Evolutionary conservation across 768 basidiomycete genomes (phyloP).

Genomic region (Boletus rex-veris): DNA sequence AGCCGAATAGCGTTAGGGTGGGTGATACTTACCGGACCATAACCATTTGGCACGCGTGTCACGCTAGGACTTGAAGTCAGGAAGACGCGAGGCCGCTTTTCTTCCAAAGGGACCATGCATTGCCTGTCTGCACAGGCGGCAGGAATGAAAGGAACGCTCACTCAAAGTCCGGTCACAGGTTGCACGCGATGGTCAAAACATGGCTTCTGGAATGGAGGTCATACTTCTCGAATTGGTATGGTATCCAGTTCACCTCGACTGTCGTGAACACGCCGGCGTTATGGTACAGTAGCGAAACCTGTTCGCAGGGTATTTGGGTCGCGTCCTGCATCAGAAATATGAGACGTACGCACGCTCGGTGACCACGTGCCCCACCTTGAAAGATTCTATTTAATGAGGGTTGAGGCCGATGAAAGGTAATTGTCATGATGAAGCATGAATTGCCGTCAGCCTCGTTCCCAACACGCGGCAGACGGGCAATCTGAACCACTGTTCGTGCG

Average conservation of each 20-base stretch:
- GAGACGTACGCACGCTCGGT: constrained; percentile 5
- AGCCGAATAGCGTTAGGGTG: constrained; percentile 26
- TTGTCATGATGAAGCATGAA: constrained; percentile 21
- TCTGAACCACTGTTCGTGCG: constrained; percentile 13
- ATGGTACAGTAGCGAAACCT: constrained; percentile 1
- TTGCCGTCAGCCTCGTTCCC: constrained; percentile 29
- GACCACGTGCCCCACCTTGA: constrained; percentile 14
- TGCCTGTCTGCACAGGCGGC: constrained; percentile 29
- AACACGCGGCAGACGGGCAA: constrained; percentile 25
- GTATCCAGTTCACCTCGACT: not conserved
- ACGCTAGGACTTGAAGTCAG: constrained; percentile 26
- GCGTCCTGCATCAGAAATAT: constrained; percentile 8
- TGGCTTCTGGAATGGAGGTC: constrained; percentile 16
- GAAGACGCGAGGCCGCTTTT: constrained; percentile 33
- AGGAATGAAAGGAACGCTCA: constrained; percentile 27
- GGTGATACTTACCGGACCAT: constrained; percentile 13
- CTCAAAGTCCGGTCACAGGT: constrained; percentile 18
- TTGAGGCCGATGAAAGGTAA: constrained; percentile 22
- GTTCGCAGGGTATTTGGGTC: constrained; percentile 1
- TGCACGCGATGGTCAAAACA: constrained; percentile 2
- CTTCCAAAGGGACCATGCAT: constrained; percentile 26
- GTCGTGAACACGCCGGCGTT: constrained; percentile 5
- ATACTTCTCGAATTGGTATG: not conserved
- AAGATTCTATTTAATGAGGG: constrained; percentile 16
- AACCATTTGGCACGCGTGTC: constrained; percentile 21